Conservation (phyloP, 306 rosid species). For the Acacia acuminata region DNA sequence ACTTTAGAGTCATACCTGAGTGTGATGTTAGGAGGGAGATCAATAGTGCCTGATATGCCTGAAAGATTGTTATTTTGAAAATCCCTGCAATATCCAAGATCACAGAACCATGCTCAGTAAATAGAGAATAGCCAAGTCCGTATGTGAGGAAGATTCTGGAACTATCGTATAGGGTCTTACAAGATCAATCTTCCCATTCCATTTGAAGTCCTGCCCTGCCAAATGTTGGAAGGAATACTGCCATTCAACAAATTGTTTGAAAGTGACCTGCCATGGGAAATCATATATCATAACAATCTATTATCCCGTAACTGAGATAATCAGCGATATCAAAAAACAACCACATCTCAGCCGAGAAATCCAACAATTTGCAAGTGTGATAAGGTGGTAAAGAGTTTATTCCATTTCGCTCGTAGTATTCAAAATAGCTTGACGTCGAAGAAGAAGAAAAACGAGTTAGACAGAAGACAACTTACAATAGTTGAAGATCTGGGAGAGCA, state of each 20-base stretch:
- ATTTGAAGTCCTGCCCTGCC: slow-evolving; percentile 56
- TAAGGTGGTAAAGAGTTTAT: slow-evolving; percentile 8
- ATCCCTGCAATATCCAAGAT: slow-evolving; percentile 56
- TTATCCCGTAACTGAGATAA: slow-evolving; percentile 13
- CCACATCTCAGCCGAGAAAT: slow-evolving; percentile 12
- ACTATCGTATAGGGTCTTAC: slow-evolving; percentile 57
- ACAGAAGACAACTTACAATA: slow-evolving; percentile 55
- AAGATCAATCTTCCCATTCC: slow-evolving; percentile 42
- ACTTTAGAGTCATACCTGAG: slow-evolving; percentile 64
- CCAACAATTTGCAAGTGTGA: slow-evolving; percentile 1
- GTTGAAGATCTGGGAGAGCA: slow-evolving; percentile 64
- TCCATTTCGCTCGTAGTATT: slow-evolving; percentile 4
- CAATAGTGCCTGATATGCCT: slow-evolving; percentile 50
- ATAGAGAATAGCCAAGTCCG: background rate
- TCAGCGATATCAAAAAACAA: slow-evolving; percentile 9
- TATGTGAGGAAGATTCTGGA: slow-evolving; percentile 1
- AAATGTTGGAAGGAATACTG: slow-evolving; percentile 62
- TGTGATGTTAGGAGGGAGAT: slow-evolving; percentile 68
- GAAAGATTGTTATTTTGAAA: slow-evolving; percentile 68
- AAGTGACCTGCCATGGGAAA: slow-evolving; percentile 72
- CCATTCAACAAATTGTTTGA: slow-evolving; percentile 76
- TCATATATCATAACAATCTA: slow-evolving; percentile 3
- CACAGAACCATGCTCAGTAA: slow-evolving; percentile 28
- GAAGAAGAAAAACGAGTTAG: background rate
- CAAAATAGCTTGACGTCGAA: slow-evolving; percentile 4